A percentile compares a stretch with the other conserved stretches of the same genome.
Conservation (phyloP, 176 grass and related monocot genomes). For the Ensete ventricosum region DNA sequence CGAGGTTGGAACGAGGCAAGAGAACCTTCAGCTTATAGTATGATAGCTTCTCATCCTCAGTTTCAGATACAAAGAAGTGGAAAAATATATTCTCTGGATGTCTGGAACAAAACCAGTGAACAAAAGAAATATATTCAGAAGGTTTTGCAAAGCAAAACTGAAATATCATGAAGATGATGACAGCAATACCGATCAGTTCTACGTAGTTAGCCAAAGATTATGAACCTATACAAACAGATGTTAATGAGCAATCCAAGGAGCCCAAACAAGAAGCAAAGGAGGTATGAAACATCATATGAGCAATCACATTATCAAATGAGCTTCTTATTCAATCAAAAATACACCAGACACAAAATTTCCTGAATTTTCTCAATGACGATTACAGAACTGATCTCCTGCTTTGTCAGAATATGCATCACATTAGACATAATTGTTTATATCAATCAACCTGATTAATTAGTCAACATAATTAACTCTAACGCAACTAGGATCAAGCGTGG, state of each 20-base stretch:
- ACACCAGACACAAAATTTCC: background rate
- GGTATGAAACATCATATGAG: too few relatives aligned
- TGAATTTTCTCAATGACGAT: background rate
- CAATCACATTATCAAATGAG: too few relatives aligned
- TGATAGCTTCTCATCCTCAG: conserved; percentile 36
- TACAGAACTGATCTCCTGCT: background rate
- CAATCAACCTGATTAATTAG: background rate
- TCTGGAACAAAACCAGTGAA: conserved; percentile 40
- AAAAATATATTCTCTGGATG: conserved; percentile 58
- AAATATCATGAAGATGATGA: background rate
- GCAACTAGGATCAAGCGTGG: background rate
- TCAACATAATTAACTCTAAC: background rate
- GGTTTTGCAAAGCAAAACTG: background rate
- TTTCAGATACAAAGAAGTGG: conserved; percentile 66
- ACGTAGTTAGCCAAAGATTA: background rate
- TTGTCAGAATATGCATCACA: background rate
- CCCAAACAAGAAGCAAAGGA: too few relatives aligned
- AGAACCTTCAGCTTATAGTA: conserved; percentile 78
- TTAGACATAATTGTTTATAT: background rate
- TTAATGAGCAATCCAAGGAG: too few relatives aligned
- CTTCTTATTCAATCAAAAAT: too few relatives aligned
- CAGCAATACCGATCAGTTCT: background rate
- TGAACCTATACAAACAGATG: too few relatives aligned
- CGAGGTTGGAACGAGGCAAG: conserved; percentile 61
- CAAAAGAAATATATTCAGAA: background rate